Percentiles rank a stretch among this genome's conserved stretches.
Evolutionary conservation across 495 filamentous ascomycete species (phyloP).

Genomic region (Penicillium odoratum): DNA sequence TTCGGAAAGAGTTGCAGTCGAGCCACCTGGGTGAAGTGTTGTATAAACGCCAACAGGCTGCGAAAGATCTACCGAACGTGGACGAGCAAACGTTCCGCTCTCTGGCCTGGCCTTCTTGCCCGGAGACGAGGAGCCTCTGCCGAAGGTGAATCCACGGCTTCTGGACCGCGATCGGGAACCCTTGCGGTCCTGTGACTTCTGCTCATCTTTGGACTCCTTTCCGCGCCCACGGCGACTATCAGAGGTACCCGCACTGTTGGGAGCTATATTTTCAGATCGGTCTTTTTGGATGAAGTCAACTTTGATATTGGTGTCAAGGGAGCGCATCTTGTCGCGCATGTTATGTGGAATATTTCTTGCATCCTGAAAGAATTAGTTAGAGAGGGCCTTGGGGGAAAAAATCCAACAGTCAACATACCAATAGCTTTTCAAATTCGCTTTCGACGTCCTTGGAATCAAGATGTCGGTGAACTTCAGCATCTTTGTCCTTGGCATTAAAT

Average conservation of each 20-base stretch:
- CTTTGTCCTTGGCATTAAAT: constrained; percentile 53
- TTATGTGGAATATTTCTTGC: constrained; percentile 89
- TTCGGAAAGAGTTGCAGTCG: constrained; percentile 43
- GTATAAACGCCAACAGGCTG: constrained; percentile 49
- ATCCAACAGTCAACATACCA: constrained; percentile 29
- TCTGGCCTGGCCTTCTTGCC: constrained; percentile 56
- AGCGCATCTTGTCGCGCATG: constrained; percentile 91
- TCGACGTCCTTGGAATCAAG: constrained; percentile 49
- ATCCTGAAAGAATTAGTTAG: constrained; percentile 60
- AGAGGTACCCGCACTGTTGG: constrained; percentile 33
- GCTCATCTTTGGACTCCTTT: constrained; percentile 41
- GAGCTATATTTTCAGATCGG: constrained; percentile 60
- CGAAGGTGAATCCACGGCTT: constrained; percentile 75
- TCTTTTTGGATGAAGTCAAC: constrained; percentile 92
- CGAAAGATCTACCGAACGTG: constrained; percentile 43
- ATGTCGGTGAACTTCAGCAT: constrained; percentile 42
- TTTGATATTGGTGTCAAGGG: constrained; percentile 84
- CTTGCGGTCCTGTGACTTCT: constrained; percentile 48
- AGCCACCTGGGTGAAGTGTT: constrained; percentile 44
- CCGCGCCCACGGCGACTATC: constrained; percentile 46
- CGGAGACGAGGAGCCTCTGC: constrained; percentile 58
- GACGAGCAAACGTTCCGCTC: constrained; percentile 41
- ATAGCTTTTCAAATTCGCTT: constrained; percentile 50
- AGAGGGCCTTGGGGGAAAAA: too few relatives aligned
- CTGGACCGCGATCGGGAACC: constrained; percentile 60